Evolutionary conservation across 129 eudicot genomes (phyloP).

Genomic region (Oenanthe sinensis): DNA sequence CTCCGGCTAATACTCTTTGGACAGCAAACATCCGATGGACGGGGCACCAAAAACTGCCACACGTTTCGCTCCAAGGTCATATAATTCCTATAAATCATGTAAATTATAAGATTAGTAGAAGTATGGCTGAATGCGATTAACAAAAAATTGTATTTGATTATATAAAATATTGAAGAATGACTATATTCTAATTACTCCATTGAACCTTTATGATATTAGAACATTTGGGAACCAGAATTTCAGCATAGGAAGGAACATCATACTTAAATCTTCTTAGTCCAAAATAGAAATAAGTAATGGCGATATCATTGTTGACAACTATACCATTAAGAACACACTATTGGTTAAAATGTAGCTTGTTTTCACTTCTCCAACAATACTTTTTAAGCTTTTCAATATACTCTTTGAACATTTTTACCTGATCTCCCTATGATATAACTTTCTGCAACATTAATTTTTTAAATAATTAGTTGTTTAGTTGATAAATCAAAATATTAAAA

Average conservation of each 20-base stretch:
- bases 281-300: not conserved
- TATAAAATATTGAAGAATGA: not conserved
- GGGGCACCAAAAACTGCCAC: slow-evolving; percentile 53
- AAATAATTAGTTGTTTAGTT: slow-evolving; percentile 20
- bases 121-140: not conserved
- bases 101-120: not conserved
- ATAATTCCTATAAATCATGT: slow-evolving; percentile 26
- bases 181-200: not conserved
- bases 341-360: not conserved
- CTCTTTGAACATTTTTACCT: not conserved
- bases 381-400: not conserved
- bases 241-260: not conserved
- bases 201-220: not conserved
- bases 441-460: slow-evolving; percentile 5
- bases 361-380: not conserved
- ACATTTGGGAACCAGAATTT: not conserved
- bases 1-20: slow-evolving; percentile 61
- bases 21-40: slow-evolving; percentile 79
- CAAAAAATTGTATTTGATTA: too few relatives aligned
- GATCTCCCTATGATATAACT: not conserved
- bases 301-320: not conserved
- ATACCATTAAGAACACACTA: not conserved
- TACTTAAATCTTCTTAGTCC: not conserved
- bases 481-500: not conserved
- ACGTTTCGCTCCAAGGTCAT: slow-evolving; percentile 61